Evolutionary conservation across 495 filamentous ascomycete species (phyloP).

Genomic region (Trichocladium antarcticum): DNA sequence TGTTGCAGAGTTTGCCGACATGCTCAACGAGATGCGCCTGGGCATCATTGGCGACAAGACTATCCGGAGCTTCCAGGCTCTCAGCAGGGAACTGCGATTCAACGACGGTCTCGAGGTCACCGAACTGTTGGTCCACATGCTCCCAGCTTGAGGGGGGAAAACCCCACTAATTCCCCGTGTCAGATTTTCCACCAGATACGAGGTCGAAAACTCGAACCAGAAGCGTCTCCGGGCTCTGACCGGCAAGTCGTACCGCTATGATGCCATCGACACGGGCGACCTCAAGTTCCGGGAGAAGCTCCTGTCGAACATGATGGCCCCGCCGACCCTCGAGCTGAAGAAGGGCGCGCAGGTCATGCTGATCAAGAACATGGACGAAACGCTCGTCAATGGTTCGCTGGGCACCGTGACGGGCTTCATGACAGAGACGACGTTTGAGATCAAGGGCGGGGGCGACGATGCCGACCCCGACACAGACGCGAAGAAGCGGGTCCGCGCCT

Average conservation of each 20-base stretch:
- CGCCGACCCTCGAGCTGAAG: conserved; percentile 63
- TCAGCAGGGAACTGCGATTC: conserved; percentile 59
- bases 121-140: conserved; percentile 52
- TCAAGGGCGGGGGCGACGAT: conserved; percentile 44
- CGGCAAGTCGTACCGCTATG: conserved; percentile 56
- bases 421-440: conserved; percentile 66
- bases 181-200: conserved; percentile 79
- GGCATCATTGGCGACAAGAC: conserved; percentile 64
- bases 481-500: conserved; percentile 36
- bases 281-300: conserved; percentile 58
- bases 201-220: conserved; percentile 81
- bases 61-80: conserved; percentile 54
- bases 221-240: conserved; percentile 58
- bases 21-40: conserved; percentile 96
- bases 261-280: conserved; percentile 70
- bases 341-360: conserved; percentile 95
- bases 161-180: not conserved
- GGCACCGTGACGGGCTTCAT: conserved; percentile 80
- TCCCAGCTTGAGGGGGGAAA: not conserved
- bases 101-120: conserved; percentile 76
- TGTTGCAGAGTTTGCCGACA: conserved; percentile 62
- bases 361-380: conserved; percentile 98
- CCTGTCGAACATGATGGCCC: conserved; percentile 85
- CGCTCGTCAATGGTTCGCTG: conserved; percentile 85
- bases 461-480: conserved; percentile 31